Evolutionary conservation across 2,329 filamentous ascomycete genomes (phyloP), one percentile per base, ranked within the genome.

Genomic region (Phaeomoniella chlamydospora): DNA sequence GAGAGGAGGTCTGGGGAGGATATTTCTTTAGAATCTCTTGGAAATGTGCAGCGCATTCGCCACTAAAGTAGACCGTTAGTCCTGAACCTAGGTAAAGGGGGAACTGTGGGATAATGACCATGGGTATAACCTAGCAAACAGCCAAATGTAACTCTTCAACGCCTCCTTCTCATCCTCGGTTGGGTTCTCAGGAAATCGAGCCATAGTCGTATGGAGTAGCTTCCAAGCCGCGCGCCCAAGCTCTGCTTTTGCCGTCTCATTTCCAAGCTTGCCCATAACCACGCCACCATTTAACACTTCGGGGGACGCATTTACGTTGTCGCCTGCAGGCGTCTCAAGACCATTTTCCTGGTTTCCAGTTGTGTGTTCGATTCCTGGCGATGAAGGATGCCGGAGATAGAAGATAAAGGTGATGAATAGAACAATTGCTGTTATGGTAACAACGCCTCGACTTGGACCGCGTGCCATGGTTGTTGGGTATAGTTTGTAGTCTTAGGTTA

Each of bases 11-110:
- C 48, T 79, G 74, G 11, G 74, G 74, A 29, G 74, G 74, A 45
- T 70, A 78, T 45, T 74, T 72, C 45, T 66, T 63, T 19, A 79
- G 53, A 43, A 77, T 67, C 43, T 66, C 56, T 41, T 72, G 66
- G 51, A 79, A 79, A 50, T 79, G 74, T 41, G 65, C 58, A 6
- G 74, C 74, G 51, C 74, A 79, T 57, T 79, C 74, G 52, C 74
- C 74, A 52, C 69, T 70, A 47, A 43, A 37, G 40, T 34, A 35
- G 6, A 16, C 9, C 15, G 15, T 38, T 12, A 34, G 14, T 22
- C 16, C 11, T 9, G 18, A 11, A 4, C 14, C 17, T 4, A 14
- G 9, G n/a, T 26, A 15, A 36, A 34, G 22, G 22, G 6, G 22
- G 22, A n/a, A 11, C 10, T 4, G 17, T 31, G 15, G 12, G 11